phyloP scores from a whole-genome alignment of 257 asterid genomes.

The Cruciata laevipes region DNA sequence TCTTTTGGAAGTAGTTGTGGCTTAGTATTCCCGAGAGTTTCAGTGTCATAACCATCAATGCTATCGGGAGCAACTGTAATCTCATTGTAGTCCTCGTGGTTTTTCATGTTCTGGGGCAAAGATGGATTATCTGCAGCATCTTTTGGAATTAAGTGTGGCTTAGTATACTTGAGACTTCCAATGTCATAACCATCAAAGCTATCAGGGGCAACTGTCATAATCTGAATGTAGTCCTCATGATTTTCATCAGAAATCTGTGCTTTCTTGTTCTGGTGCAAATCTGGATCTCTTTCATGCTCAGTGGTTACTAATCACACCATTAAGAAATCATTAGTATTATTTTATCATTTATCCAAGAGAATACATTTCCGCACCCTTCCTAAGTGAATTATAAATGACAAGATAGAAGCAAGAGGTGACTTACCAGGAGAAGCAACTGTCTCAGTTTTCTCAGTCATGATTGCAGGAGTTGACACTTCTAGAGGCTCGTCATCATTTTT shows the following conservation, averaged over 20 bases:
- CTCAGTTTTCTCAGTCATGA: conserved; percentile 28
- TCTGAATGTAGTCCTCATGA: neutral
- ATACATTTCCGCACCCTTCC: conserved; percentile 2
- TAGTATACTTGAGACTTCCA: neutral
- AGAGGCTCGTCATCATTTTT: conserved; percentile 27
- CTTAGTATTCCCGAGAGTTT: conserved; percentile 20
- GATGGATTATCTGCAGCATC: neutral
- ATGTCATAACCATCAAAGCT: neutral
- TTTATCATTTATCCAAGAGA: neutral
- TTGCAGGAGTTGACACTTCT: conserved; percentile 14
- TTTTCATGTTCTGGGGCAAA: conserved; percentile 5
- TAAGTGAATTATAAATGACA: neutral
- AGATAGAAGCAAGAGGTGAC: conserved; percentile 6
- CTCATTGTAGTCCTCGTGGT: conserved; percentile 28
- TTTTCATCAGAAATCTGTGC: conserved; percentile 6
- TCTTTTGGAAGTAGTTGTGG: conserved; percentile 31
- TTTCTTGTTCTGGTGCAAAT: conserved; percentile 23
- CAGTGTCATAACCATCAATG: conserved; percentile 42
- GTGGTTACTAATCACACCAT: conserved; percentile 26
- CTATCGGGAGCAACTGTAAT: conserved; percentile 58
- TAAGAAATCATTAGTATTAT: conserved; percentile 3
- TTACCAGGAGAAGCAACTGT: conserved; percentile 38
- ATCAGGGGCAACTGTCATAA: neutral
- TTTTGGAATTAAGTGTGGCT: neutral
- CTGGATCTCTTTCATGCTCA: conserved; percentile 28